These are phyloP conservation scores for Sordariomycetes sp. DNA, from an alignment of 2,329 filamentous ascomycete genomes.

Conservation along the genomic window DNA sequence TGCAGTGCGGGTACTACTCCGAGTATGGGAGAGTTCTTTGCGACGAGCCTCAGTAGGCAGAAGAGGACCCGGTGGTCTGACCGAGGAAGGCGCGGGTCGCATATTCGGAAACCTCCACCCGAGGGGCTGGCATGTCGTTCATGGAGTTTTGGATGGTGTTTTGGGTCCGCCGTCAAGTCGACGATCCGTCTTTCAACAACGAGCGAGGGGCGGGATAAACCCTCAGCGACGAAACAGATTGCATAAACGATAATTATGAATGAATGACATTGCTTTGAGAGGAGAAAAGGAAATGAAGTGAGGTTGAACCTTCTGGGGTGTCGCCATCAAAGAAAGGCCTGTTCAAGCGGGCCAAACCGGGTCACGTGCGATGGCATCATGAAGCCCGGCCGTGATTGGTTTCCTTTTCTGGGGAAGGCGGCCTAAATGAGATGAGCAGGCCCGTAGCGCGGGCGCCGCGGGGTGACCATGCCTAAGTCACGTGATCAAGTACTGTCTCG, in stretches of 20 bases:
- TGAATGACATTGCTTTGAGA: background rate
- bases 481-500: background rate
- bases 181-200: background rate
- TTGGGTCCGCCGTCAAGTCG: background rate
- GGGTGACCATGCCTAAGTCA: background rate
- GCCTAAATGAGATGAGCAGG: background rate
- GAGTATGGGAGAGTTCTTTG: slow-evolving; percentile 37
- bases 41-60: slow-evolving; percentile 11
- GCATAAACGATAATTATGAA: background rate
- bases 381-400: slow-evolving; percentile 1
- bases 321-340: background rate
- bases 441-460: too few species aligned
- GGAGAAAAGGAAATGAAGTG: background rate
- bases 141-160: background rate
- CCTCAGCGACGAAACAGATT: background rate
- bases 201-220: background rate
- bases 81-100: background rate
- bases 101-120: background rate
- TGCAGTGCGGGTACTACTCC: slow-evolving; percentile 61
- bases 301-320: background rate
- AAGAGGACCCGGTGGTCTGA: background rate
- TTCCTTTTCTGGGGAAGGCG: background rate
- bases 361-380: slow-evolving; percentile 6
- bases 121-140: background rate
- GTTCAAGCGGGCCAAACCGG: background rate